A percentile compares a stretch with the other conserved stretches of the same genome.
These are phyloP conservation scores for Backusella westeae DNA, from an alignment of 192 early-diverging fungal species.

Conservation along the genomic window DNA sequence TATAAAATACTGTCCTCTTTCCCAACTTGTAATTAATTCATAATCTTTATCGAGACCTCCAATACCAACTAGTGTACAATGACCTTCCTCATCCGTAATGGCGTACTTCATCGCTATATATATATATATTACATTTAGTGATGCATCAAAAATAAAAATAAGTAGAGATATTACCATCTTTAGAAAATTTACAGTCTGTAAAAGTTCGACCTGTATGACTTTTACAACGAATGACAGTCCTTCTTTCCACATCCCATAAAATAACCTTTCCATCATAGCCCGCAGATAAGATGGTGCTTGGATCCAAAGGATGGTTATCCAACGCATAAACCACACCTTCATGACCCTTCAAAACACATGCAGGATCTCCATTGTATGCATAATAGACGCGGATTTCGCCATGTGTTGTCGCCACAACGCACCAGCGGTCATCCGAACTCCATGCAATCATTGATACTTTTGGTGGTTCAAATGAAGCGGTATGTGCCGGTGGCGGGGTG, in stretches of 20 bases:
- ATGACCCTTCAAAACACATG: constrained; percentile 55
- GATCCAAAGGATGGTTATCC: constrained; percentile 72
- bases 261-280: constrained; percentile 82
- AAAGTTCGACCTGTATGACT: constrained; percentile 52
- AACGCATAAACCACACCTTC: constrained; percentile 68
- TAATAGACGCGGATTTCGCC: constrained; percentile 70
- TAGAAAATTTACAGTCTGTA: constrained; percentile 72
- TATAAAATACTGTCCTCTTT: constrained; percentile 72
- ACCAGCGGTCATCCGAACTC: constrained; percentile 63
- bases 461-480: not conserved
- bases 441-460: constrained; percentile 69
- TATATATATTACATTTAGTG: not conserved
- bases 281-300: constrained; percentile 70
- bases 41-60: constrained; percentile 49
- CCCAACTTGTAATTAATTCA: constrained; percentile 44
- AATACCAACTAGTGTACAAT: constrained; percentile 69
- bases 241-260: constrained; percentile 63
- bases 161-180: constrained; percentile 54
- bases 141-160: not conserved
- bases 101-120: constrained; percentile 53
- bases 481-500: not conserved
- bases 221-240: constrained; percentile 11
- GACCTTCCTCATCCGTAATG: constrained; percentile 68
- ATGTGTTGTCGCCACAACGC: constrained; percentile 66
- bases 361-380: constrained; percentile 57